A percentile compares a stretch with the other conserved stretches of the same genome.
These are phyloP conservation scores for Zhuliangozyma parablackwelliae DNA, from an alignment of 1,139 yeast genomes.

Conservation along the genomic window DNA sequence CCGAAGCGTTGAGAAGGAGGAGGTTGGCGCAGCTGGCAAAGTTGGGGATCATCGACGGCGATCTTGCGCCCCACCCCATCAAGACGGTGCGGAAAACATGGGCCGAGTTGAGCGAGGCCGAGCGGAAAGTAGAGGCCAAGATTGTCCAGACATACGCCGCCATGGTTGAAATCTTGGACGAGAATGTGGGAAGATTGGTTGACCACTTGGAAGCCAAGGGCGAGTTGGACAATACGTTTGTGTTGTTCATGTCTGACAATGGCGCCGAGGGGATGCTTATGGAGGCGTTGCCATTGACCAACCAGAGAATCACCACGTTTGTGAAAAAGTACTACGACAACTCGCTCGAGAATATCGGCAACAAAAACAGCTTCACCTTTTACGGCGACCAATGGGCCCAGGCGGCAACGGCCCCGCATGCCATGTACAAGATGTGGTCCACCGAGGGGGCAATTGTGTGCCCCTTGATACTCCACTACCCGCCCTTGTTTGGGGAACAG, in stretches of 20 bases:
- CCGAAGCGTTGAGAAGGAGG: conserved; percentile 36
- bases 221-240: conserved; percentile 48
- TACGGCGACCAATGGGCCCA: conserved; percentile 62
- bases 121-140: conserved; percentile 30
- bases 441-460: conserved; percentile 55
- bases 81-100: conserved; percentile 21
- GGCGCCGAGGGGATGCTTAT: conserved; percentile 58
- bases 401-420: conserved; percentile 57
- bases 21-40: conserved; percentile 2
- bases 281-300: conserved; percentile 47
- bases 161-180: conserved; percentile 54
- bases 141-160: conserved; percentile 58
- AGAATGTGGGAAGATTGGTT: conserved; percentile 44
- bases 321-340: conserved; percentile 39
- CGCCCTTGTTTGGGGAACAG: conserved; percentile 20
- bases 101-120: conserved; percentile 30
- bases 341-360: conserved; percentile 44
- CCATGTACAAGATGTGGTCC: conserved; percentile 50
- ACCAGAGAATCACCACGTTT: conserved; percentile 20
- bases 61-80: neutral
- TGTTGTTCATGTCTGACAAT: conserved; percentile 56
- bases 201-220: conserved; percentile 32
- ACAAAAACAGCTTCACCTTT: conserved; percentile 43
- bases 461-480: conserved; percentile 45
- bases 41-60: too few relatives aligned